Evolutionary conservation across 1,139 yeast genomes (phyloP).

Genomic region (Yamadazyma spencermartinsiae): DNA sequence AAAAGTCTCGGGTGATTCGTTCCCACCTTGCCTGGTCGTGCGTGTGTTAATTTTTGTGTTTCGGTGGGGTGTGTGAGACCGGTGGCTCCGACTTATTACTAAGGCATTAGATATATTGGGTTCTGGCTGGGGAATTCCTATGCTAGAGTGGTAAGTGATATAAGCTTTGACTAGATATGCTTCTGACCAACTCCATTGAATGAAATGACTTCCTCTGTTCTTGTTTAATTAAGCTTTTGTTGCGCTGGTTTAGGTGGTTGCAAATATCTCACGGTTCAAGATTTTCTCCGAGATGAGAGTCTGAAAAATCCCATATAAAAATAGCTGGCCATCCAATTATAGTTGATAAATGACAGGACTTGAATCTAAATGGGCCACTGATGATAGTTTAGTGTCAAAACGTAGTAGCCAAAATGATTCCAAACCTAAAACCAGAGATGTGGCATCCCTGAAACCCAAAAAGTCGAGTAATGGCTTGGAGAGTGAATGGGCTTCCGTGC

Average conservation of each 20-base stretch:
- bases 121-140: too few relatives aligned
- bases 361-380: constrained; percentile 43
- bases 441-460: too few relatives aligned
- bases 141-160: too few relatives aligned
- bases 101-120: neutral
- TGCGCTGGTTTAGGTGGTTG: neutral
- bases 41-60: neutral
- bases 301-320: neutral
- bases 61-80: neutral
- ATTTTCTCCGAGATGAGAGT: neutral
- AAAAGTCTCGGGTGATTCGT: constrained; percentile 3
- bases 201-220: too few relatives aligned
- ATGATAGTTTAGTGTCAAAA: constrained; percentile 24
- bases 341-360: constrained; percentile 27
- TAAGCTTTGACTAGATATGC: too few relatives aligned
- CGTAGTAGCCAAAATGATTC: constrained; percentile 24
- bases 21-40: constrained; percentile 1
- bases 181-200: too few relatives aligned
- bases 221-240: too few relatives aligned
- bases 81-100: neutral
- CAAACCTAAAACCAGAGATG: too few relatives aligned
- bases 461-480: constrained; percentile 2
- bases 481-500: constrained; percentile 5
- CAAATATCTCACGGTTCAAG: neutral
- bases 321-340: neutral